Conservation (phyloP, 495 filamentous ascomycete genomes). For the Cercophora samala region DNA sequence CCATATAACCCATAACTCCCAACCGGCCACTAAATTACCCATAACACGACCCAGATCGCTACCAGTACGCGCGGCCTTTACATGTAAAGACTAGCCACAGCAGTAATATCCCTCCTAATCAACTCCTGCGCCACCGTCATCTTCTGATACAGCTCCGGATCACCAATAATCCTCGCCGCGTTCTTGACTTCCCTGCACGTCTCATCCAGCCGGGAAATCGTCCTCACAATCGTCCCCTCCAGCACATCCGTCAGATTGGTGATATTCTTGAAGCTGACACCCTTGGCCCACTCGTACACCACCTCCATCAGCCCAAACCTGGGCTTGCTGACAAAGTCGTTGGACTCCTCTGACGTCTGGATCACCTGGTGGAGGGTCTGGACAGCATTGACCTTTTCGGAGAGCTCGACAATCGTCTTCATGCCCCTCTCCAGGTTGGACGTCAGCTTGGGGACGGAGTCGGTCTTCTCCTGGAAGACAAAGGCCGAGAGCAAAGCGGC, state of each 20-base stretch:
- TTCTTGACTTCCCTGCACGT: constrained; percentile 97
- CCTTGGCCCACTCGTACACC: constrained; percentile 96
- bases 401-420: constrained; percentile 79
- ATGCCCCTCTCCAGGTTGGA: constrained; percentile 77
- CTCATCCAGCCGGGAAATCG: constrained; percentile 90
- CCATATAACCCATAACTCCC: not conserved
- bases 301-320: constrained; percentile 94
- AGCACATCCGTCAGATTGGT: constrained; percentile 95
- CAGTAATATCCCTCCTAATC: constrained; percentile 94
- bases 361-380: constrained; percentile 89
- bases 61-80: constrained; percentile 24
- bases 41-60: not conserved
- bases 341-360: constrained; percentile 79
- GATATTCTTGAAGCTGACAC: constrained; percentile 97
- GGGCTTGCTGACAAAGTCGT: constrained; percentile 82
- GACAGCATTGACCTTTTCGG: constrained; percentile 83
- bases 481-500: constrained; percentile 91
- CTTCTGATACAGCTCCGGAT: constrained; percentile 87
- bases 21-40: not conserved
- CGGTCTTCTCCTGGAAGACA: constrained; percentile 98
- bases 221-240: constrained; percentile 92
- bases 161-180: constrained; percentile 92
- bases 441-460: constrained; percentile 77
- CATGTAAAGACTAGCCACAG: constrained; percentile 84
- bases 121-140: constrained; percentile 95